Evolutionary conservation across 129 eudicot genomes (phyloP).

Genomic region (Flaveria ramosissima): DNA sequence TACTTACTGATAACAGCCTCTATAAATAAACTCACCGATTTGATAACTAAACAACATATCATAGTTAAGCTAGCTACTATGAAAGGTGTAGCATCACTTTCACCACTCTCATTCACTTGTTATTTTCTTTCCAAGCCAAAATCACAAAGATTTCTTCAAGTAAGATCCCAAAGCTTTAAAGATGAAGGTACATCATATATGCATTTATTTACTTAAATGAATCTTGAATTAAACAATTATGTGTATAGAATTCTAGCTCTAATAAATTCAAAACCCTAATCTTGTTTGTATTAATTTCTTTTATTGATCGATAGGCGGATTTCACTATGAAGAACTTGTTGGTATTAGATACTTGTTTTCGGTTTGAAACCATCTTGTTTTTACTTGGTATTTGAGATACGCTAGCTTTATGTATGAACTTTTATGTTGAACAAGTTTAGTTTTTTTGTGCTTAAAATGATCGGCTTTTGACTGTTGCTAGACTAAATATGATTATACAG

Average conservation of each 20-base stretch:
- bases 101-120: slow-evolving; percentile 14
- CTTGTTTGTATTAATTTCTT: neutral
- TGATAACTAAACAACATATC: neutral
- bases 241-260: neutral
- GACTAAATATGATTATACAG: neutral
- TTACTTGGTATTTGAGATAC: neutral
- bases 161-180: slow-evolving; percentile 40
- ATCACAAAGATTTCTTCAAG: slow-evolving; percentile 36
- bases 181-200: slow-evolving; percentile 33
- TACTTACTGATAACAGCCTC: slow-evolving; percentile 9
- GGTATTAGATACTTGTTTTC: neutral
- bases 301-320: neutral
- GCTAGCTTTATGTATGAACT: neutral
- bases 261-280: neutral
- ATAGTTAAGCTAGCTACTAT: neutral
- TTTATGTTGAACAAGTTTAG: neutral
- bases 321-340: neutral
- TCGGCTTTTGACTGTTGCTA: neutral
- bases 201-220: neutral
- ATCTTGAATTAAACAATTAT: neutral
- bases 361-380: neutral
- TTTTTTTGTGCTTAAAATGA: neutral
- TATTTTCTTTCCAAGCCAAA: slow-evolving; percentile 29
- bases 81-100: slow-evolving; percentile 17
- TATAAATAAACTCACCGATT: slow-evolving; percentile 25